Evolutionary conservation across 495 filamentous ascomycete genomes (phyloP).

Genomic region (Astrothelium subdiscretum): DNA sequence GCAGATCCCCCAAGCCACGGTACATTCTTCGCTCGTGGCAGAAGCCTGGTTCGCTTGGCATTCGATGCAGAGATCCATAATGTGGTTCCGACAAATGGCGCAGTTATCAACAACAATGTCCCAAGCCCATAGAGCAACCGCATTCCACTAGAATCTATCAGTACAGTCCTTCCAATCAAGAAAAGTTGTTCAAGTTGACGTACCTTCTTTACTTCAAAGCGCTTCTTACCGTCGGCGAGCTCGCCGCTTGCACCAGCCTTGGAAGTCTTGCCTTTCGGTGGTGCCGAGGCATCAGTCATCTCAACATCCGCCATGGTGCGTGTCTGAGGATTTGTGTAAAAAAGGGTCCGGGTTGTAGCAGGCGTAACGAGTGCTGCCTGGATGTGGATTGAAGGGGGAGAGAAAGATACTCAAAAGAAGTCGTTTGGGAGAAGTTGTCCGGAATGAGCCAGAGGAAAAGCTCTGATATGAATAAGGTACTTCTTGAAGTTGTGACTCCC

Average conservation of each 20-base stretch:
- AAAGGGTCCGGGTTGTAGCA: too few species aligned
- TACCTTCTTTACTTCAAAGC: constrained; percentile 98
- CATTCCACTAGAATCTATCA: constrained; percentile 66
- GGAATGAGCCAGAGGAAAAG: too few species aligned
- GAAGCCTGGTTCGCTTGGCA: constrained; percentile 99
- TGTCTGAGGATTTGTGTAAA: background rate
- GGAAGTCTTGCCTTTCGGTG: constrained; percentile 38
- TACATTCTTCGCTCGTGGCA: constrained; percentile 94
- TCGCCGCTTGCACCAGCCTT: constrained; percentile 39
- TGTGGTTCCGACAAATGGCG: constrained; percentile 97
- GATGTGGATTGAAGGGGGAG: background rate
- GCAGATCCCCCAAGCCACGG: constrained; percentile 98
- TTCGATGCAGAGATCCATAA: constrained; percentile 99
- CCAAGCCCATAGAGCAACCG: constrained; percentile 98
- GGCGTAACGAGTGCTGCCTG: background rate
- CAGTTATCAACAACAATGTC: constrained; percentile 99
- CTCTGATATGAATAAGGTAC: too few species aligned
- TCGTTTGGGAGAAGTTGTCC: too few species aligned
- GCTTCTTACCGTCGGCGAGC: constrained; percentile 67
- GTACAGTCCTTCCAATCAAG: background rate
- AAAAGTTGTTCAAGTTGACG: constrained; percentile 3
- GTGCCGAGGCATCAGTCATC: constrained; percentile 75
- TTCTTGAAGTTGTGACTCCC: too few species aligned
- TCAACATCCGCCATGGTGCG: constrained; percentile 84
- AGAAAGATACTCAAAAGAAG: background rate